Conservation (phyloP, 345 rosid species). For the Nasturtium officinale region DNA sequence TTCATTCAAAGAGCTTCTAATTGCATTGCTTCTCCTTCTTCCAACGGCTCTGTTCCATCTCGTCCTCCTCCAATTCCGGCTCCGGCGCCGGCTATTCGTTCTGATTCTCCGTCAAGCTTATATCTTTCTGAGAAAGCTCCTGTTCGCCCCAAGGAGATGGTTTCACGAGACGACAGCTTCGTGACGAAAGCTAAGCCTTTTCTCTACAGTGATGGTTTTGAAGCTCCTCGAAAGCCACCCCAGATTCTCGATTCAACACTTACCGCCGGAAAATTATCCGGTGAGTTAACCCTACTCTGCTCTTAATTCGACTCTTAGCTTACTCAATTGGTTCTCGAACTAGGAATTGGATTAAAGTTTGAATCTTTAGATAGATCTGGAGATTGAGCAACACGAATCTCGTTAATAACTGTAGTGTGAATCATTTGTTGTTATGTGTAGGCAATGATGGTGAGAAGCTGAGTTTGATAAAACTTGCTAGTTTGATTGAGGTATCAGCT, state of each 20-base stretch:
- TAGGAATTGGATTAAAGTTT: slow-evolving; percentile 5
- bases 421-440: slow-evolving; percentile 44
- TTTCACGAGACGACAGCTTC: slow-evolving; percentile 82
- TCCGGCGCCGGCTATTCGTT: neutral
- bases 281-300: slow-evolving; percentile 44
- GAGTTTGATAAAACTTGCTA: slow-evolving; percentile 90
- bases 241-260: slow-evolving; percentile 67
- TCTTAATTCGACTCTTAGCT: neutral
- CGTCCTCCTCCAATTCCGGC: slow-evolving; percentile 22
- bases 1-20: slow-evolving; percentile 82
- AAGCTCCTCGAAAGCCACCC: slow-evolving; percentile 49
- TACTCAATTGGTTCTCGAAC: slow-evolving; percentile 6
- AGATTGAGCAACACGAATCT: neutral
- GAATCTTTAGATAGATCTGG: neutral
- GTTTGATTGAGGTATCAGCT: slow-evolving; percentile 79
- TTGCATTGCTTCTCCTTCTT: slow-evolving; percentile 59
- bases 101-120: slow-evolving; percentile 38
- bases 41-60: slow-evolving; percentile 36
- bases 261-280: slow-evolving; percentile 51
- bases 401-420: slow-evolving; percentile 9
- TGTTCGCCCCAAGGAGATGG: slow-evolving; percentile 47
- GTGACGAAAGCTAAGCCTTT: slow-evolving; percentile 63
- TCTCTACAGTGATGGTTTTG: slow-evolving; percentile 51
- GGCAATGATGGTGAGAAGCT: slow-evolving; percentile 82
- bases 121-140: slow-evolving; percentile 36